Base-by-base conservation (phyloP, 441 rosid genomes). In the Omphalea diandra region DNA sequence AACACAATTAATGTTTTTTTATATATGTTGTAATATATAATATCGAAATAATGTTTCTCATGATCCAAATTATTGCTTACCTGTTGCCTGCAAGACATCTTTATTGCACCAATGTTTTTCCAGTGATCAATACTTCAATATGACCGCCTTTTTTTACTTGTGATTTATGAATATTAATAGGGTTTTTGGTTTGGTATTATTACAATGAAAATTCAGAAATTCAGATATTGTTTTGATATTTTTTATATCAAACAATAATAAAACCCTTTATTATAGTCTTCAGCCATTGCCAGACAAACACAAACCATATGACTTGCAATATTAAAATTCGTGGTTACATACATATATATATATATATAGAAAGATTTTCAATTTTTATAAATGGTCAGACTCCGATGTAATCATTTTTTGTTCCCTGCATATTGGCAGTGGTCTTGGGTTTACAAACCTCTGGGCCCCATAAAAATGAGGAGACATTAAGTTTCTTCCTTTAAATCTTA, bases 391-490 rank as follows among this genome's bases (percentile, higher is more conserved):
- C 22, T 20, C 1, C 11, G 7, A n/a, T 38, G 18, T 10, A 40
- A 61, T 65, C 56, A 46, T 24, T 47, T n/a, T n/a, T 32, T 15
- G 32, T 52, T 63, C 58, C 44, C 57, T 65, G 68, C 56, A 64
- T 18, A 43, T 31, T 64, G 38, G 32, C 33, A 41, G 33, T 26
- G 14, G 22, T 27, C 35, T 63, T 26, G 52, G 36, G 27, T 9
- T 63, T 63, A 9, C 69, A 47, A 49, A 32, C 40, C 26, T 8
- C 7, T 46, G 40, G 41, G 55, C 32, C 56, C 57, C 55, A 18
- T 29, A 1, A 12, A 12, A 26, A 4, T 3, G 3, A 14, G 17
- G 50, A 46, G 17, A 46, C 18, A 14, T 17, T 4, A 17, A 20
- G 3, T 46, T 44, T 14, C 1, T 15, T 46, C 5, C 50, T 17